Base-by-base conservation (phyloP, 2,329 filamentous ascomycete species). In the Fusarium nematophilum region DNA sequence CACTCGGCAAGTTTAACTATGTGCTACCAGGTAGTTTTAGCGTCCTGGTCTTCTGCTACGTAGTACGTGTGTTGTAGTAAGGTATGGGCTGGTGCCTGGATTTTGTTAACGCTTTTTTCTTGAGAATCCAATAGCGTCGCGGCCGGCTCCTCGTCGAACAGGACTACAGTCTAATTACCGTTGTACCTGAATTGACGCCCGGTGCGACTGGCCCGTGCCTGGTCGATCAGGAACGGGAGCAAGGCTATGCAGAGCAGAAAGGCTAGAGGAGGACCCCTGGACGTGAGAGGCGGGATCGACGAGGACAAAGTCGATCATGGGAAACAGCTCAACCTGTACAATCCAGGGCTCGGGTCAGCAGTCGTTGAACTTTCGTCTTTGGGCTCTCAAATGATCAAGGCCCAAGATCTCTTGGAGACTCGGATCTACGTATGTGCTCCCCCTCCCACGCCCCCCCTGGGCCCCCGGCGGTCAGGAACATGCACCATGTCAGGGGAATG, bases 221-320 rank as follows among this genome's bases (percentile, higher is more conserved):
- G 40, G 59, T 43, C 57, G 59, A 63, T 63, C 59, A 64, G 45
- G 45, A 34, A 54, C 34, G 57, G 52, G 48, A 45, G 14, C 23
- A 62, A 58, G 43, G 29, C 17, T 30, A 30, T 34, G 44, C 33
- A 30, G 17, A 62, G 58, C 48, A 54, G 30, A 62, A n/a, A n/a
- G n/a, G n/a, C n/a, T n/a, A n/a, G n/a, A n/a, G n/a, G n/a, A 57
- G 46, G 25, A 54, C 47, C 58, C 59, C 31, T 36, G 53, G 23
- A 11, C 13, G 9, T 15, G 33, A 39, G 21, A 40, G 17, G 18
- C 44, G 34, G 55, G 59, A 62, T 62, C 59, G 59, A 62, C 59
- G 62, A 56, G 30, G 31, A 26, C 48, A n/a, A 53, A 60, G 59
- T 49, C 55, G 59, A 63, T 44, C 59, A 42, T 52, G 18, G 23